Conservation (phyloP, 331 rosid species). For the Arachis monticola region DNA sequence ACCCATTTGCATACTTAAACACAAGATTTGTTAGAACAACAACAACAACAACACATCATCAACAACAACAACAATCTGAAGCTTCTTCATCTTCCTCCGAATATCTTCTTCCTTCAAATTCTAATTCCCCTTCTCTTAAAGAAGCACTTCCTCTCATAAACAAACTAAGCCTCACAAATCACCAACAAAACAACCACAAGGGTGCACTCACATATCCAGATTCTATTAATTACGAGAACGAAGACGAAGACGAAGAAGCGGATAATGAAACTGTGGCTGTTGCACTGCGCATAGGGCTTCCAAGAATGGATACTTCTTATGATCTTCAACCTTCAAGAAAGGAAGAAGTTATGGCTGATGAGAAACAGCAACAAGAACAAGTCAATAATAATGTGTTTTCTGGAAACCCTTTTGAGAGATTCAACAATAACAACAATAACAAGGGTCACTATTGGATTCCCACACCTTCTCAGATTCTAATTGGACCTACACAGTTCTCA, state of each 20-base stretch:
- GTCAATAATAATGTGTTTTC: constrained; percentile 28
- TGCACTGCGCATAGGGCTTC: constrained; percentile 70
- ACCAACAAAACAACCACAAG: constrained; percentile 16
- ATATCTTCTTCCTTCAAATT: constrained; percentile 17
- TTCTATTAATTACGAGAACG: neutral
- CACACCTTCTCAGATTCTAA: constrained; percentile 87
- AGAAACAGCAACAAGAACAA: constrained; percentile 37
- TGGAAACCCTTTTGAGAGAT: constrained; percentile 48
- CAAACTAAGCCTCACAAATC: constrained; percentile 47
- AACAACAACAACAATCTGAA: constrained; percentile 15
- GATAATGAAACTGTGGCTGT: constrained; percentile 45
- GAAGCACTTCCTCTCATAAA: constrained; percentile 79
- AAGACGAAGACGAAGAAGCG: constrained; percentile 10
- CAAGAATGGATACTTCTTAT: constrained; percentile 41
- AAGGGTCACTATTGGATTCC: constrained; percentile 87
- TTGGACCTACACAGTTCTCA: constrained; percentile 84
- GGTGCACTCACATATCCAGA: too few species aligned
- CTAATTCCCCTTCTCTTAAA: constrained; percentile 51
- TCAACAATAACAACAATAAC: constrained; percentile 28
- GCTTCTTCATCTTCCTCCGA: constrained; percentile 21
- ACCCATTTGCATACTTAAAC: constrained; percentile 28
- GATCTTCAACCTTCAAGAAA: constrained; percentile 27
- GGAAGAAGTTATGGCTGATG: constrained; percentile 36
- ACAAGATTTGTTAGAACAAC: constrained; percentile 33
- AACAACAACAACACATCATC: constrained; percentile 1